Conservation (phyloP, 495 filamentous ascomycete genomes). For the Peziza echinospora region DNA sequence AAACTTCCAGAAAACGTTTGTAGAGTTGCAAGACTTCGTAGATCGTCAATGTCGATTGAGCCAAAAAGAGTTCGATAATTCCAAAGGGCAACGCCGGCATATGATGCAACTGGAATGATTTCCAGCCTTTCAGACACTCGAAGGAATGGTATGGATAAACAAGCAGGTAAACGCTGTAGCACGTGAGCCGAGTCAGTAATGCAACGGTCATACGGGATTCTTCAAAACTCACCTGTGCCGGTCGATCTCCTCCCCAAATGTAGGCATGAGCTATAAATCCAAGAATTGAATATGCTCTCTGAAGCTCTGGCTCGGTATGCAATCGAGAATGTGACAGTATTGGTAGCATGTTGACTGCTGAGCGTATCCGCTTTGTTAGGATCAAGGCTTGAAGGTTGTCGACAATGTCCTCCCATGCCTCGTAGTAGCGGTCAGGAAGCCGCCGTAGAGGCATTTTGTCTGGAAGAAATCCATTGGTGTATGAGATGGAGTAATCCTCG, state of each 20-base stretch:
- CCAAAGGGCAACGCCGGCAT: constrained; percentile 79
- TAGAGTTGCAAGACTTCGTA: constrained; percentile 67
- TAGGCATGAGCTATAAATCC: constrained; percentile 81
- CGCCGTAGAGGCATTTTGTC: constrained; percentile 53
- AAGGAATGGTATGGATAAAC: constrained; percentile 65
- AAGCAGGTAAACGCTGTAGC: constrained; percentile 53
- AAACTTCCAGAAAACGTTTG: constrained; percentile 84
- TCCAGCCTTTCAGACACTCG: constrained; percentile 60
- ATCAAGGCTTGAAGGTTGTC: constrained; percentile 73
- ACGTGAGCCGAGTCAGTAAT: too few species aligned
- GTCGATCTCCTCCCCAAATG: constrained; percentile 78
- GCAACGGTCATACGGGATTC: too few species aligned
- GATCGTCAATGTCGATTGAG: constrained; percentile 53
- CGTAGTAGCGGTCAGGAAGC: constrained; percentile 75
- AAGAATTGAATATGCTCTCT: constrained; percentile 69
- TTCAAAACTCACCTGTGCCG: constrained; percentile 38
- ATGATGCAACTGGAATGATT: constrained; percentile 83
- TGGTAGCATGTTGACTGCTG: constrained; percentile 55
- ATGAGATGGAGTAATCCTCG: constrained; percentile 72
- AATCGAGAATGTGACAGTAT: constrained; percentile 62
- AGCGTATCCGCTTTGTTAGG: constrained; percentile 56
- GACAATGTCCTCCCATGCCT: constrained; percentile 70
- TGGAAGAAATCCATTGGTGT: constrained; percentile 72
- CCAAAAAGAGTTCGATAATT: constrained; percentile 82
- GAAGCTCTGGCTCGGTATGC: constrained; percentile 68